phyloP scores from a whole-genome alignment of 78 protist species.

The Thecamonas trahens region DNA sequence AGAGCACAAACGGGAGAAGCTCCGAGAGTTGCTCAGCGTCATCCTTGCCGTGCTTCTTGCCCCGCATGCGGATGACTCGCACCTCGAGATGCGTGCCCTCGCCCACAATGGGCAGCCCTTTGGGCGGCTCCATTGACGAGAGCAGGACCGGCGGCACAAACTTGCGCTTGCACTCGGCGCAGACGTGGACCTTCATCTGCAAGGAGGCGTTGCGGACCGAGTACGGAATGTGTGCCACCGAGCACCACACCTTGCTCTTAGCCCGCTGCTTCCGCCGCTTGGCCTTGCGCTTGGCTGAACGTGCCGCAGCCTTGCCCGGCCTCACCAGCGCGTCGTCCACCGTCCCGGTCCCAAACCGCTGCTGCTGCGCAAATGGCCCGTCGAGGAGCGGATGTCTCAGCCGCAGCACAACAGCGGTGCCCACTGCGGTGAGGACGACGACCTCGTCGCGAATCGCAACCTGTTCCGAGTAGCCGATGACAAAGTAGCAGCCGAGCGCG shows the following conservation, averaged over 20 bases:
- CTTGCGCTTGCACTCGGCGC: conserved; percentile 47
- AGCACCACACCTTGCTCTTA: no score
- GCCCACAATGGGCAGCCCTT: conserved; percentile 26
- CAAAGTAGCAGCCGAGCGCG: conserved; percentile 55
- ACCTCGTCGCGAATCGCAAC: conserved; percentile 38
- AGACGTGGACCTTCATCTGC: conserved; percentile 4
- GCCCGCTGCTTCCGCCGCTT: no score
- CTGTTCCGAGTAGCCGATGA: conserved; percentile 76
- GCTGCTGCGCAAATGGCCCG: conserved; percentile 3
- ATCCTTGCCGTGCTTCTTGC: conserved; percentile 25
- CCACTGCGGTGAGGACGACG: conserved; percentile 51
- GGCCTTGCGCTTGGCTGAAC: no score
- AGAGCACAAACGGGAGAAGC: conserved; percentile 62
- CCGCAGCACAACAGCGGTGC: conserved; percentile 56
- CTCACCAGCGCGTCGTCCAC: no score
- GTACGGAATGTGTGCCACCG: not conserved
- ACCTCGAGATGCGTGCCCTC: conserved; percentile 18
- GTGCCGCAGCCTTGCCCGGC: no score
- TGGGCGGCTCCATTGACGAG: conserved; percentile 46
- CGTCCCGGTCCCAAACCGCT: no score
- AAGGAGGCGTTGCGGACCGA: conserved; percentile 1
- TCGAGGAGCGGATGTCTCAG: not conserved
- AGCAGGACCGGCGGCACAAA: conserved; percentile 53
- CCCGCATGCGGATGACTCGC: conserved; percentile 3
- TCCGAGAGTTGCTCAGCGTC: conserved; percentile 46